Evolutionary conservation across 495 filamentous ascomycete species (phyloP).

Genomic region (Aspergillus ostianus): DNA sequence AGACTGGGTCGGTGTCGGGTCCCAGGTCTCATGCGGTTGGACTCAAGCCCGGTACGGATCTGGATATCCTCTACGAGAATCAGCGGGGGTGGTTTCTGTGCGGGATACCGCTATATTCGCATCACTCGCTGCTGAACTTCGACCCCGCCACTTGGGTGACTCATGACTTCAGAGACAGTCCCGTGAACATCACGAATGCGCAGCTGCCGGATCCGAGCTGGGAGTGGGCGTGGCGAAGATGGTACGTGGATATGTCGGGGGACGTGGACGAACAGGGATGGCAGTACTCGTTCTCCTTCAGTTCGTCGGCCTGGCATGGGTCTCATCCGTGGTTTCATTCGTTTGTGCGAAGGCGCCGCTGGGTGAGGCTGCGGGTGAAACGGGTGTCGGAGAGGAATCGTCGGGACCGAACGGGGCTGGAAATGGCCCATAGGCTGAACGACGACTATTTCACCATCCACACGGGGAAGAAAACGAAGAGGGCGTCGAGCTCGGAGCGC

Average conservation of each 20-base stretch:
- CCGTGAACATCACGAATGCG: conserved; percentile 84
- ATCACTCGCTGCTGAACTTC: conserved; percentile 78
- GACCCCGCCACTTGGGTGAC: conserved; percentile 89
- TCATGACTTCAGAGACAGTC: conserved; percentile 62
- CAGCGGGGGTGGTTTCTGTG: conserved; percentile 83
- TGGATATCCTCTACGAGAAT: conserved; percentile 96
- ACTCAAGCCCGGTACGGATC: conserved; percentile 40
- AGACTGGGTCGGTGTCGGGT: not conserved
- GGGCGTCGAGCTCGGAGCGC: conserved; percentile 36
- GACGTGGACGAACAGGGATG: conserved; percentile 91
- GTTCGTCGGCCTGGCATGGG: conserved; percentile 84
- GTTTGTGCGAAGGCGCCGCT: conserved; percentile 83
- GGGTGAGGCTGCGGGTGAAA: conserved; percentile 82
- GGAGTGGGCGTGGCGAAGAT: conserved; percentile 93
- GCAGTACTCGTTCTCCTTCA: conserved; percentile 90
- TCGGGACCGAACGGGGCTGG: conserved; percentile 31
- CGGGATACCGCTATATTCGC: conserved; percentile 84
- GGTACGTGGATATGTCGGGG: conserved; percentile 90
- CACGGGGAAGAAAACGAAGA: conserved; percentile 32
- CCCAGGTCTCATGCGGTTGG: conserved; percentile 7
- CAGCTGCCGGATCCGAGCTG: conserved; percentile 94
- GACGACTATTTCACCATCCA: conserved; percentile 88
- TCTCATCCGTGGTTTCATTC: conserved; percentile 88
- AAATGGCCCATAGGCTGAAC: conserved; percentile 63
- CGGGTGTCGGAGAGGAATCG: conserved; percentile 22